Evolutionary conservation across 345 rosid genomes (phyloP), one percentile per base, ranked within the genome.

Genomic region (Anacardium occidentale): DNA sequence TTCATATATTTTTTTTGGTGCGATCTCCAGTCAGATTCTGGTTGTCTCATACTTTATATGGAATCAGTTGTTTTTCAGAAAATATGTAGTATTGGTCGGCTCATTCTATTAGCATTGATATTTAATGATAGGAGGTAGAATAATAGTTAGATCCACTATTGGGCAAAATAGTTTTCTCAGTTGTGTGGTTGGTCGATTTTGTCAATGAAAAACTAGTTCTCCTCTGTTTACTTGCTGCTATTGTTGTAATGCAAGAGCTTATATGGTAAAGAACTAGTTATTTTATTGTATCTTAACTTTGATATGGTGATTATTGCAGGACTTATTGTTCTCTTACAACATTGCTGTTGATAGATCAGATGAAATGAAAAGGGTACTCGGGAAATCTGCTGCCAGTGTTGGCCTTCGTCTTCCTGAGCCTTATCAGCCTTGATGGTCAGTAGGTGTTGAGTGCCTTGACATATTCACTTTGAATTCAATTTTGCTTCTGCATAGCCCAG

Each of bases 321-420:
- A 93, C 9, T 75, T 92, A 58, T 66, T 91, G 69, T 89, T 91
- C 81, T 95, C 98, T 13, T 92, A 95, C 90, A 92, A 91, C 78
- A 86, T 95, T 68, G 98, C 93, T 0, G 94, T 95, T 40, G 97
- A 95, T 77, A 85, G 96, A 77, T 73, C 97, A 17, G 87, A 88
- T 3, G 97, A 95, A 80, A 86, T 92, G 94, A 88, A 86, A 78
- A 80, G 86, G 74, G 62, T 74, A 70, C 85, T 90, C 52, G 85
- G 91, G 37, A 91, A 91, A 82, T 91, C 99, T 57, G 97, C 99
- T 70, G 92, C 96, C 2, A 92, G 96, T 78, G 96, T 95, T 32
- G 96, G 99, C 34, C 97, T 92, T 82, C 88, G 74, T 70, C 99
- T 95, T 79, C 97, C 98, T 5, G 86, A 88, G 34, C 91, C 81